Evolutionary conservation across 1,284 basidiomycete species (phyloP), one percentile per base, ranked within the genome.

Genomic region (Phellopilus nigrolimitatus): DNA sequence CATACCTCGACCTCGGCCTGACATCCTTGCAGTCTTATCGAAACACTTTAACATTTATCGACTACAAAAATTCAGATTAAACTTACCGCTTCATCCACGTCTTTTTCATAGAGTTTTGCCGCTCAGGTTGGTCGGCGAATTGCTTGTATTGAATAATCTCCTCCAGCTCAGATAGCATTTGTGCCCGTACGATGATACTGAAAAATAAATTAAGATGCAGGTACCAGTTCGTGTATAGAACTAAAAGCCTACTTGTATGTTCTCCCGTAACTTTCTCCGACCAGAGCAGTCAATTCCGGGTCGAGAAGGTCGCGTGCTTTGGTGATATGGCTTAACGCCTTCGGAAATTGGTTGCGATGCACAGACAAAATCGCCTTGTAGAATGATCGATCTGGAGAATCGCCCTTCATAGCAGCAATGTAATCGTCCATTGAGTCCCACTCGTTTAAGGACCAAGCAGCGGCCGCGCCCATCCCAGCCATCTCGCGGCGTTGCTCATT

Each of bases 391-490:
- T 99, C 97, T 0, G 95, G 84, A 5, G 95, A 95, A 64, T 99
- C 95, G 27, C 78, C 73, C 63, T 91, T 91, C 91, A 99, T 97
- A 2, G 89, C 90, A 5, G 82, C 78, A 55, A 99, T 97, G 68
- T 97, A 99, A 61, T 95, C 88, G 56, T 99, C 97, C 97, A 99
- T 99, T 6, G 86, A 80, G 62, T 97, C 94, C 97, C 97, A 99
- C 63, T 98, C 93, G 57, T 89, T 88, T 52, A 97, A 70, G 4
- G 93, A 93, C 95, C 97, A 99, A 3, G 93, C 93, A 1, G 97
- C 95, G 0, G 97, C 95, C 0, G 97, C 92, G 0, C 95, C 97
- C 71, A 99, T 86, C 0, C 95, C 95, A 1, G 97, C 95, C 61
- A 99, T 97, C 65, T 91, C 87, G 53, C 88, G 80, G 47, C 90